Evolutionary conservation across 768 basidiomycete genomes (phyloP), one percentile per base, ranked within the genome.

Genomic region (Mrakia frigida): DNA sequence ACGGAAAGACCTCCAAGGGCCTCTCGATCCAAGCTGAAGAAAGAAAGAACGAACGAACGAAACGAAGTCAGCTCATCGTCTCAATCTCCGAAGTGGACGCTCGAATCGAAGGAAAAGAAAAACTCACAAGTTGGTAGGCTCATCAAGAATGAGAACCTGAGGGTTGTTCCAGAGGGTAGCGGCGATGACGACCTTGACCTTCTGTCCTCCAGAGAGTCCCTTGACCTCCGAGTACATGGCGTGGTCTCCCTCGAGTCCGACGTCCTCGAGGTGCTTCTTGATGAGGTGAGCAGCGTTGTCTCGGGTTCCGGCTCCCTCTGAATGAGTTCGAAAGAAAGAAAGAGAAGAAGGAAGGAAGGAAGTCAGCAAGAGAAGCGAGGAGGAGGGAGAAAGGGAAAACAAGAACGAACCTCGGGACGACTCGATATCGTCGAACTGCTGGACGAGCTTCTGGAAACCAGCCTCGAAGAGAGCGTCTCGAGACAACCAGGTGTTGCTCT

Each of bases 171-270:
- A 98, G 74, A 97, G 87, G 82, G 95, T 94, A 37, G 95, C 95
- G 23, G 91, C 95, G 77, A 86, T 84, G 80, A 85, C 85, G 75
- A 86, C 85, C 86, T 98, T 97, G 85, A 98, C 97, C 85, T 98
- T 98, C 84, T 98, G 95, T 78, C 94, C 95, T 84, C 96, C 96
- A 25, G 93, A 95, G 63, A 98, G 85, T 53, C 96, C 95, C 33
- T 89, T 88, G 81, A 98, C 94, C 85, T 98, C 95, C 81, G 97
- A 96, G 85, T 98, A 98, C 84, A 97, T 93, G 16, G 95, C 95
- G 77, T 98, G 98, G 85, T 98, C 93, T 60, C 95, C 95, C 84
- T 98, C 93, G 53, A 98, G 87, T 50, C 95, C 96, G 79, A 98
- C 93, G 80, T 94, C 94, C 84, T 97, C 94, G 65, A 98, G 85